phyloP scores from a whole-genome alignment of 1,284 basidiomycete species.

The Exobasidium rhododendri region DNA sequence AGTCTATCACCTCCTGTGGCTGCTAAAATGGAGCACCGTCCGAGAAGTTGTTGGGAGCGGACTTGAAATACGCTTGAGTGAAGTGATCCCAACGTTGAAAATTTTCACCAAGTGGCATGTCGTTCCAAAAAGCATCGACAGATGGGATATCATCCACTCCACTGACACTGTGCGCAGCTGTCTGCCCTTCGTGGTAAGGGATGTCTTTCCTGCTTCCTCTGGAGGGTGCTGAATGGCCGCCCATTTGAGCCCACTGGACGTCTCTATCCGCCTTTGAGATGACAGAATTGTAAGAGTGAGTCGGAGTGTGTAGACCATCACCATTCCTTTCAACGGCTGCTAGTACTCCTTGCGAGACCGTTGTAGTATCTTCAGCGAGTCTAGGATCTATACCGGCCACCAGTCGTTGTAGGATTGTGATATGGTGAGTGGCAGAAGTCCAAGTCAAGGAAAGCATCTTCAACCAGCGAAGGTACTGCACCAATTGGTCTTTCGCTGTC shows the following conservation, averaged over 20 bases:
- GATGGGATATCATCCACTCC: background rate
- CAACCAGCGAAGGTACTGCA: constrained; percentile 2
- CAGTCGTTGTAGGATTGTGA: constrained; percentile 3
- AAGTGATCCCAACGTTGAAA: constrained; percentile 9
- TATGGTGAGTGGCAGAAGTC: constrained; percentile 11
- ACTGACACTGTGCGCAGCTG: background rate
- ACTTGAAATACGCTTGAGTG: background rate
- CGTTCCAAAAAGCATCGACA: constrained; percentile 3
- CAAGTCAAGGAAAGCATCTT: constrained; percentile 9
- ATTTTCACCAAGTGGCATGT: constrained; percentile 10
- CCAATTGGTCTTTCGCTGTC: constrained; percentile 26
- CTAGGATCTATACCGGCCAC: background rate
- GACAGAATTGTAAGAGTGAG: background rate
- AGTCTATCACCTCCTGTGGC: too few relatives aligned
- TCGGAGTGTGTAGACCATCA: background rate
- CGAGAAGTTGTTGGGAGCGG: too few relatives aligned
- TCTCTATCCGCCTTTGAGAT: background rate
- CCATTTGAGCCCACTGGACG: background rate
- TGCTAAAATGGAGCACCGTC: too few relatives aligned
- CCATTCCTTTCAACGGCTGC: background rate
- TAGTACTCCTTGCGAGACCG: background rate
- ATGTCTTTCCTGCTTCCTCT: background rate
- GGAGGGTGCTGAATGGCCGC: background rate
- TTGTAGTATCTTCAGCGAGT: background rate
- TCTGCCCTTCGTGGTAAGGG: background rate